Conservation (phyloP, 441 rosid genomes). For the Euphorbia celastroides region DNA sequence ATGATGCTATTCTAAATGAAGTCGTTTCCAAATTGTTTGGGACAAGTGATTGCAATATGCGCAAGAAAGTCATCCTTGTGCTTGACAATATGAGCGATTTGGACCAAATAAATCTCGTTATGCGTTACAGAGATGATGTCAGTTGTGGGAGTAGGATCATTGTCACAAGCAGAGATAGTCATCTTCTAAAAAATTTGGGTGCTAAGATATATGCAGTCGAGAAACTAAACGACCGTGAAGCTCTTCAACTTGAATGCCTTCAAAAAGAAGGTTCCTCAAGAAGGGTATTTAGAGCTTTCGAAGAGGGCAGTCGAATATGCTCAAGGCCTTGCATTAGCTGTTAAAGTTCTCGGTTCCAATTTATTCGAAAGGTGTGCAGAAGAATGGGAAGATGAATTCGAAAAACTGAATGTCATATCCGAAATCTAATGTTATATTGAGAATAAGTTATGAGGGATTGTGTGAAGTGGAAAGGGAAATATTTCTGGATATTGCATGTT, state of each 20-base stretch:
- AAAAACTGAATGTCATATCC: neutral
- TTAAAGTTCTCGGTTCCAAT: slow-evolving; percentile 4
- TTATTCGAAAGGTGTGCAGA: neutral
- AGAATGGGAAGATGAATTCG: slow-evolving; percentile 8
- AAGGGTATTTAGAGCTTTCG: neutral
- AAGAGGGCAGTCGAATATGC: neutral
- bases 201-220: neutral
- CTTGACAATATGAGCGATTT: slow-evolving; percentile 2
- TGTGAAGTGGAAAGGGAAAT: neutral
- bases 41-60: neutral
- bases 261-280: neutral
- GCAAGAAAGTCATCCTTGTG: neutral
- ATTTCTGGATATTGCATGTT: slow-evolving; percentile 18
- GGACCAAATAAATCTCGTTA: neutral
- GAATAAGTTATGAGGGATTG: slow-evolving; percentile 10
- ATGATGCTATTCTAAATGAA: neutral
- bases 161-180: neutral
- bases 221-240: neutral
- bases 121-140: neutral
- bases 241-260: slow-evolving; percentile 5
- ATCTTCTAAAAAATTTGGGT: neutral
- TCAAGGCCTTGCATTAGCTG: slow-evolving; percentile 4
- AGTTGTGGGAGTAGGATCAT: neutral
- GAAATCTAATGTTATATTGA: neutral
- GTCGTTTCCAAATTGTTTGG: neutral